Evolutionary conservation across 2,329 filamentous ascomycete genomes (phyloP).

Genomic region (Trichoderma koningiopsis): DNA sequence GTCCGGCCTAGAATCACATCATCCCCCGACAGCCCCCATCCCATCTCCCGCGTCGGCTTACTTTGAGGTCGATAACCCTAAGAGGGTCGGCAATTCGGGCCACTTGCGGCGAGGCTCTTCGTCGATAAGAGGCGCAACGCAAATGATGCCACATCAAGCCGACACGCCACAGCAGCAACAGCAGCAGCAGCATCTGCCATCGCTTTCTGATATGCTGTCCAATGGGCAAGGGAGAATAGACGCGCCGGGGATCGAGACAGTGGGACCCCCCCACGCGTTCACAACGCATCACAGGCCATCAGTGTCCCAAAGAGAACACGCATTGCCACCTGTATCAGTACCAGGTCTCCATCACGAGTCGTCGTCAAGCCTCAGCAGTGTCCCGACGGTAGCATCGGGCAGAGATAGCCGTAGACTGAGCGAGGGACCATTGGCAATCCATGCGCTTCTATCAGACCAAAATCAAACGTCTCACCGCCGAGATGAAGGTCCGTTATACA

Average conservation of each 20-base stretch:
- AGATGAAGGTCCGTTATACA: conserved; percentile 27
- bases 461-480: conserved; percentile 28
- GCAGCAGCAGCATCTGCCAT: conserved; percentile 47
- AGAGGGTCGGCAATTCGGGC: conserved; percentile 33
- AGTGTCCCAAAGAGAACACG: conserved; percentile 33
- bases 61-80: conserved; percentile 40
- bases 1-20: conserved; percentile 50
- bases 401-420: conserved; percentile 46
- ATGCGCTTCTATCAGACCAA: conserved; percentile 53
- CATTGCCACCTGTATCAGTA: conserved; percentile 35
- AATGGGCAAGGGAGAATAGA: conserved; percentile 31
- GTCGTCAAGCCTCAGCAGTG: conserved; percentile 48
- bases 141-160: conserved; percentile 18
- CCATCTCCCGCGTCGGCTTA: conserved; percentile 46
- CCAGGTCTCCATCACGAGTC: conserved; percentile 51
- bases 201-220: conserved; percentile 53
- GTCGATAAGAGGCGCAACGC: conserved; percentile 34
- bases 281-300: conserved; percentile 37
- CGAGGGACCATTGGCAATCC: conserved; percentile 57
- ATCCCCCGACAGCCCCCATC: conserved; percentile 43
- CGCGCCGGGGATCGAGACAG: background rate
- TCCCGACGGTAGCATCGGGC: conserved; percentile 44
- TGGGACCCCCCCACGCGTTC: conserved; percentile 30
- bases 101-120: conserved; percentile 34
- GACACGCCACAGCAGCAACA: conserved; percentile 40